Percentiles rank a stretch among this genome's conserved stretches.
These are phyloP conservation scores for Blastocladiella britannica DNA, from an alignment of 192 early-diverging fungal genomes.

Conservation along the genomic window DNA sequence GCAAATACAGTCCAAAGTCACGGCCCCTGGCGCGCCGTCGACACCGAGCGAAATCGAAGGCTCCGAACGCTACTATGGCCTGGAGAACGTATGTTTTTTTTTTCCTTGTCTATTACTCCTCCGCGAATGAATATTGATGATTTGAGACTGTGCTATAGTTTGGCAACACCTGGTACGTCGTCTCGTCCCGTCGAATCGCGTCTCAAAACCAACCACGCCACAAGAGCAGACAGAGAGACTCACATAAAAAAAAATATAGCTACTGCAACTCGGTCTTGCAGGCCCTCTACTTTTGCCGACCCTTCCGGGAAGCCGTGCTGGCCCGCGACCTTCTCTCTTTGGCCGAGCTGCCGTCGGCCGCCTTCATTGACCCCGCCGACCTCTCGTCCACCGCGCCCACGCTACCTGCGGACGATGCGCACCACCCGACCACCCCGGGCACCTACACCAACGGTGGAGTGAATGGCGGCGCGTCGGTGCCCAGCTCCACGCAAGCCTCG, in stretches of 20 bases:
- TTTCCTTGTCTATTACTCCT: not conserved
- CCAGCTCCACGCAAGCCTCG: too few species aligned
- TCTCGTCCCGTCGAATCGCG: not conserved
- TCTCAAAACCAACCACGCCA: slow-evolving; percentile 9
- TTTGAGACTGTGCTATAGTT: slow-evolving; percentile 23
- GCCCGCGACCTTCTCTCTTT: slow-evolving; percentile 30
- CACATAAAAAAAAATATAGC: slow-evolving; percentile 13
- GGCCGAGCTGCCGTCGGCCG: slow-evolving; percentile 4
- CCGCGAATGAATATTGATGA: not conserved
- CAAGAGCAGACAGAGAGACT: not conserved
- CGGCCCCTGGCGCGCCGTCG: slow-evolving; percentile 5
- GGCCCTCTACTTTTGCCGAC: slow-evolving; percentile 81
- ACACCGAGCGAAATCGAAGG: slow-evolving; percentile 19
- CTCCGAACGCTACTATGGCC: slow-evolving; percentile 61
- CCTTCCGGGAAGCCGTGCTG: slow-evolving; percentile 81
- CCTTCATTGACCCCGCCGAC: not conserved
- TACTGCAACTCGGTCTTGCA: slow-evolving; percentile 94
- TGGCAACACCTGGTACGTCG: slow-evolving; percentile 66
- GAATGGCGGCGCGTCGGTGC: slow-evolving; percentile 1
- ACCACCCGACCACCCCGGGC: not conserved
- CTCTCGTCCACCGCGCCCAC: not conserved
- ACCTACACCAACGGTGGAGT: slow-evolving; percentile 1
- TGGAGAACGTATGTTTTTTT: slow-evolving; percentile 55
- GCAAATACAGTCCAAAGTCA: not conserved
- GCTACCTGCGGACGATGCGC: not conserved